A percentile compares a stretch with the other conserved stretches of the same genome.
phyloP scores from a whole-genome alignment of 176 grass and related monocot genomes.

The Ensete glaucum region DNA sequence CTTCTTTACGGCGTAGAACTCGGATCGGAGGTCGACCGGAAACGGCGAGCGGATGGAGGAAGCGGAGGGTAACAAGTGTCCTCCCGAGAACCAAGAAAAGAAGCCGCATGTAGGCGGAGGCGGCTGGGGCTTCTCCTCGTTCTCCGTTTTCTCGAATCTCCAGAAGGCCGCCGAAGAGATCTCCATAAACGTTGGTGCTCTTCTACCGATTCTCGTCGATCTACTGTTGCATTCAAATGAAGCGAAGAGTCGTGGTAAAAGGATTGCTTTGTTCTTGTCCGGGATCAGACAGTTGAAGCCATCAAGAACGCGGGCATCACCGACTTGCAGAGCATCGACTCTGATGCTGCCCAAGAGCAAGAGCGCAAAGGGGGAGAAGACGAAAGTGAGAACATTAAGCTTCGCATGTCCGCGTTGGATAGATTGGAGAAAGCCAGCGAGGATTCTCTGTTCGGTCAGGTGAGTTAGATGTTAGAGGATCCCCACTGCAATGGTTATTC shows the following conservation, averaged over 20 bases:
- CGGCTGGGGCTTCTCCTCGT: conserved; percentile 56
- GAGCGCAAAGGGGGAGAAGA: conserved; percentile 15
- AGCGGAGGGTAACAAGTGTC: neutral
- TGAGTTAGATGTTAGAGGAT: conserved; percentile 17
- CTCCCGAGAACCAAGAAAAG: neutral
- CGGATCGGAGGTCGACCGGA: neutral
- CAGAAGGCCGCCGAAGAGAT: conserved; percentile 55
- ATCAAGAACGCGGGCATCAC: conserved; percentile 61
- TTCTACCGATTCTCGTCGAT: neutral
- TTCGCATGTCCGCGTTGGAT: conserved; percentile 46
- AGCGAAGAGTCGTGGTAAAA: neutral
- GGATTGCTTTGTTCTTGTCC: neutral
- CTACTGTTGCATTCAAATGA: neutral
- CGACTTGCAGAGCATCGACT: conserved; percentile 37
- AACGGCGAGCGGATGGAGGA: conserved; percentile 14
- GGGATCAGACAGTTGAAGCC: conserved; percentile 75
- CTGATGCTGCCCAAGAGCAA: conserved; percentile 20
- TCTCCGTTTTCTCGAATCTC: conserved; percentile 76
- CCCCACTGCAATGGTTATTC: neutral
- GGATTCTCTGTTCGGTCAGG: conserved; percentile 84
- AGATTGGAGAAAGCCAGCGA: conserved; percentile 79
- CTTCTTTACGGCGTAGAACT: neutral
- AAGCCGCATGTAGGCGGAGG: conserved; percentile 17
- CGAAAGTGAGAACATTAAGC: conserved; percentile 20
- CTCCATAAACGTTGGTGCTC: conserved; percentile 53